These are phyloP conservation scores for Aspergillus funiculosus DNA, from an alignment of 495 filamentous ascomycete species.

Conservation along the genomic window DNA sequence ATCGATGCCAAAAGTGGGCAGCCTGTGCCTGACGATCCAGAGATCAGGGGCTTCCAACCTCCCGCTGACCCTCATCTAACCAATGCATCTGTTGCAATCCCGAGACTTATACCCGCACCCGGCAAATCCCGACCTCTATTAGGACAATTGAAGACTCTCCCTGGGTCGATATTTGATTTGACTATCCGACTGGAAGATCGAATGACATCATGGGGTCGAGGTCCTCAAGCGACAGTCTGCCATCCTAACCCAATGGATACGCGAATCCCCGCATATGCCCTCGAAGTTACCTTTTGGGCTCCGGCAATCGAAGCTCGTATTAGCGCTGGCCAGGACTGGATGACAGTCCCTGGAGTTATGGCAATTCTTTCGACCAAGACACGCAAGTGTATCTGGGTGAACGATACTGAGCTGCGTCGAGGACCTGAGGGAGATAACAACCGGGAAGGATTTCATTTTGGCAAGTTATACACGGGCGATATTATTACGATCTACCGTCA, in stretches of 20 bases:
- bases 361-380: constrained; percentile 71
- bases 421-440: constrained; percentile 41
- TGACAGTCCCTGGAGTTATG: constrained; percentile 42
- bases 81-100: constrained; percentile 4
- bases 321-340: constrained; percentile 55
- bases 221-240: constrained; percentile 51
- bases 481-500: constrained; percentile 57
- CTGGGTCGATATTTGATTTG: constrained; percentile 47
- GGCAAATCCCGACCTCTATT: constrained; percentile 37
- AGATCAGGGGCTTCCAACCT: constrained; percentile 17
- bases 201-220: constrained; percentile 71
- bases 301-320: constrained; percentile 52
- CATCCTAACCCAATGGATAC: constrained; percentile 54
- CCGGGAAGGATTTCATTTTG: constrained; percentile 51
- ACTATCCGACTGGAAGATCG: constrained; percentile 57
- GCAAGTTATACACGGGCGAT: constrained; percentile 66
- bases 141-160: constrained; percentile 39
- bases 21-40: constrained; percentile 26
- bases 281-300: constrained; percentile 69
- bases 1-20: constrained; percentile 41
- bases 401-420: constrained; percentile 52
- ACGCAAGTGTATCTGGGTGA: constrained; percentile 63
- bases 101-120: constrained; percentile 18
- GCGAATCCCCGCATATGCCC: constrained; percentile 73
- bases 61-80: constrained; percentile 10